Evolutionary conservation across 139 green algal species (phyloP).

Genomic region (Pleodorina starrii): DNA sequence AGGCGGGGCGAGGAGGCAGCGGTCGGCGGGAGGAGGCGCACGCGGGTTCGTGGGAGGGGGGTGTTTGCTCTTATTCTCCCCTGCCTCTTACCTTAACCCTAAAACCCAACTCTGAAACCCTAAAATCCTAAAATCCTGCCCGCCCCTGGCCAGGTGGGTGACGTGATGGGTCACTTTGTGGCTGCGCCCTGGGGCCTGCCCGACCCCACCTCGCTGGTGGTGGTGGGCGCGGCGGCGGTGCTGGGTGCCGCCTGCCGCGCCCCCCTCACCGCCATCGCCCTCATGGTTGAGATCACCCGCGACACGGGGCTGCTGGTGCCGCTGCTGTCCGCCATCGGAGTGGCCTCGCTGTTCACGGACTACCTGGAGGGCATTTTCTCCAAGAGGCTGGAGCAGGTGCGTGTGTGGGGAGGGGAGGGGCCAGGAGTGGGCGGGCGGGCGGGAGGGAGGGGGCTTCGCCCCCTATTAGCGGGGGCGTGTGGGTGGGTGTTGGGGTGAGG

Average conservation of each 20-base stretch:
- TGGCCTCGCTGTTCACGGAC: conserved; percentile 66
- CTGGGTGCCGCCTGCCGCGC: conserved; percentile 73
- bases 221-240: conserved; percentile 77
- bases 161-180: conserved; percentile 58
- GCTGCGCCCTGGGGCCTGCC: conserved; percentile 56
- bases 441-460: background rate
- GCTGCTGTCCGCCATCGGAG: conserved; percentile 69
- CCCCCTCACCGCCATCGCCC: conserved; percentile 73
- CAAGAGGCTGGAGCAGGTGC: conserved; percentile 58
- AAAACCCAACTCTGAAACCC: no score
- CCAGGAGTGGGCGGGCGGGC: background rate
- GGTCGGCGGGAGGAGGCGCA: no score
- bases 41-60: no score
- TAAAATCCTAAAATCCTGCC: no score
- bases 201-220: conserved; percentile 69
- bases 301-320: conserved; percentile 73
- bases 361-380: conserved; percentile 67
- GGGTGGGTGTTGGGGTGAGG: no score
- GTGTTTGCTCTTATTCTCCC: no score
- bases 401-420: background rate
- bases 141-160: conserved; percentile 34
- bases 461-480: no score
- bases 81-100: no score
- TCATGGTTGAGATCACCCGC: conserved; percentile 75
- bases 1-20: no score